phyloP scores from a whole-genome alignment of 768 basidiomycete species.

The Chalciporus sphaerocephalus region DNA sequence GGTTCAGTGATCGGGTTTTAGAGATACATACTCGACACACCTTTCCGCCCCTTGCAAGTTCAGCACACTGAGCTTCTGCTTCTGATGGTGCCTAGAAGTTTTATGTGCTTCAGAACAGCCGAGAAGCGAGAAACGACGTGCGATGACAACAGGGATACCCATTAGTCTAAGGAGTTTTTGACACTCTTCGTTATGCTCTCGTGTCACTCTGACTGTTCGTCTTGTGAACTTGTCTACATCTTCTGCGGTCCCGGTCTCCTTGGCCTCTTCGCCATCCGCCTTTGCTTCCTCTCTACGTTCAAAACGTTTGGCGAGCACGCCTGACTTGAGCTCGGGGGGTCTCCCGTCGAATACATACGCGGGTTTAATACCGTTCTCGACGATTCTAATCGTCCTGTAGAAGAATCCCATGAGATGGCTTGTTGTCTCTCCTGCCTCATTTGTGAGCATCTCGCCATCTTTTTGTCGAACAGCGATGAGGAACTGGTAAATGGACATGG shows the following conservation, averaged over 20 bases:
- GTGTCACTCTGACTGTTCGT: conserved; percentile 90
- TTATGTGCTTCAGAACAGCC: neutral
- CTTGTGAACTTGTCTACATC: conserved; percentile 88
- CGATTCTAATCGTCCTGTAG: conserved; percentile 95
- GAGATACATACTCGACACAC: conserved; percentile 34
- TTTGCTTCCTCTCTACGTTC: conserved; percentile 89
- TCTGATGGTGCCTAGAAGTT: conserved; percentile 84
- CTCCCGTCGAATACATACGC: conserved; percentile 98
- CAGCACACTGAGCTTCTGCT: conserved; percentile 98
- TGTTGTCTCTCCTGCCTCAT: conserved; percentile 97
- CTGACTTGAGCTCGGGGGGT: conserved; percentile 95
- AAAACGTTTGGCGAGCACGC: conserved; percentile 95
- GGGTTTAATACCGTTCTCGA: conserved; percentile 98
- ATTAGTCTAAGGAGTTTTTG: conserved; percentile 81
- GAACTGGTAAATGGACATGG: conserved; percentile 96
- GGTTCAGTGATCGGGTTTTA: neutral
- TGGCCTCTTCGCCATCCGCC: conserved; percentile 92
- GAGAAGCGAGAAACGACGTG: conserved; percentile 36
- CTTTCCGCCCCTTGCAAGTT: conserved; percentile 94
- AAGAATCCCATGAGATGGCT: conserved; percentile 99
- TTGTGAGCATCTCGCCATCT: conserved; percentile 94
- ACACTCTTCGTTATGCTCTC: conserved; percentile 95
- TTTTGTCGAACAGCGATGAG: conserved; percentile 95
- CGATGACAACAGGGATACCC: conserved; percentile 95
- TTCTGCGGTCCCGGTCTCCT: conserved; percentile 90